Evolutionary conservation across 768 basidiomycete genomes (phyloP).

Genomic region (Auriscalpium microsporum): DNA sequence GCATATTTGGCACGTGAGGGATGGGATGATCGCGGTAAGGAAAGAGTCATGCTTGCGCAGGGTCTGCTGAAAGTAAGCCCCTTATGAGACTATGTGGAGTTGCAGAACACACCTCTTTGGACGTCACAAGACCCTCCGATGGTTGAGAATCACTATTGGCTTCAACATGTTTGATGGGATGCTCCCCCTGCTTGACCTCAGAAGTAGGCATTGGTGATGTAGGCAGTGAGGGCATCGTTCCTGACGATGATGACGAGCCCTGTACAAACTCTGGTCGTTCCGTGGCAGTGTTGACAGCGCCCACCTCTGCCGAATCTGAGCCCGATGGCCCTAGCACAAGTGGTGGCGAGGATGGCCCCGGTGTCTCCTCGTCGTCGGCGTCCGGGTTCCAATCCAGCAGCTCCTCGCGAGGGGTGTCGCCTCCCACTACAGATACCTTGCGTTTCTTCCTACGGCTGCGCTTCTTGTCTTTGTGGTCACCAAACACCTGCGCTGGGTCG

Average conservation of each 20-base stretch:
- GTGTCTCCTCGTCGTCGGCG: background rate
- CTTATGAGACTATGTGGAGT: background rate
- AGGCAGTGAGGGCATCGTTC: background rate
- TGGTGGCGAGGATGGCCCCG: background rate
- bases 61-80: constrained; percentile 3
- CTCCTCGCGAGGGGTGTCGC: background rate
- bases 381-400: background rate
- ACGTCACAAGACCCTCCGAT: background rate
- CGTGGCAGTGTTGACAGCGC: background rate
- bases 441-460: constrained; percentile 17
- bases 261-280: background rate
- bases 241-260: background rate
- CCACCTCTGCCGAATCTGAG: background rate
- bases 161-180: too few relatives aligned
- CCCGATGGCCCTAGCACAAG: background rate
- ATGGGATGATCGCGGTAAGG: constrained; percentile 48
- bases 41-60: constrained; percentile 39
- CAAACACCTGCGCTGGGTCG: background rate
- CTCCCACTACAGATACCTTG: constrained; percentile 16
- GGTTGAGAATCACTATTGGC: too few relatives aligned
- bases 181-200: background rate
- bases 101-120: background rate
- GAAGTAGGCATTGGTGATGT: background rate
- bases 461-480: constrained; percentile 19
- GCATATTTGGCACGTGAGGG: constrained; percentile 72